Percentiles rank a stretch among this genome's conserved stretches.
These are phyloP conservation scores for Prinsepia uniflora DNA, from an alignment of 306 rosid genomes.

Conservation along the genomic window DNA sequence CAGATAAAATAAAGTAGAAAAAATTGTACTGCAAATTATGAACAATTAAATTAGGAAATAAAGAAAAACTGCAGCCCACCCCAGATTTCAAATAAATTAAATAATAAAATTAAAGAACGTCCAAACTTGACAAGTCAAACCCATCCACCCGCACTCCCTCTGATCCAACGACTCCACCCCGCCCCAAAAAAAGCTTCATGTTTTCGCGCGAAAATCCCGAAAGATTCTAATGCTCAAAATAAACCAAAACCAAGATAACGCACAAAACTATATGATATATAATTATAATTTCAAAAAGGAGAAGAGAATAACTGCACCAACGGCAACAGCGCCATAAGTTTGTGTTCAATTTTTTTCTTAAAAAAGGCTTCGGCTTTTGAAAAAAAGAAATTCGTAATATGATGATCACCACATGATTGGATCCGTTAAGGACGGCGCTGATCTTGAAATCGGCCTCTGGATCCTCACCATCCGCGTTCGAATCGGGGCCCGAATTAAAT, in stretches of 20 bases:
- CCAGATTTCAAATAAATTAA: conserved; percentile 34
- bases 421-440: conserved; percentile 38
- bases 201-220: conserved; percentile 57
- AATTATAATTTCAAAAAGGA: background rate
- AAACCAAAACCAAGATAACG: background rate
- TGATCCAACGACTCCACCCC: conserved; percentile 33
- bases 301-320: background rate
- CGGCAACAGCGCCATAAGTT: background rate
- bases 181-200: conserved; percentile 14
- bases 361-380: background rate
- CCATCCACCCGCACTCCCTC: conserved; percentile 25
- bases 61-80: conserved; percentile 36
- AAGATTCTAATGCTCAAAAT: conserved; percentile 20
- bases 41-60: conserved; percentile 29
- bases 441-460: conserved; percentile 43
- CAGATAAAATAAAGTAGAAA: background rate
- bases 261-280: background rate
- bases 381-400: background rate
- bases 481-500: conserved; percentile 30
- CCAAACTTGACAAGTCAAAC: conserved; percentile 75
- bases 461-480: conserved; percentile 38
- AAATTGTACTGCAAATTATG: too few species aligned
- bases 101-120: conserved; percentile 21
- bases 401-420: conserved; percentile 58
- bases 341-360: background rate